These are phyloP conservation scores for Backusella australiensis DNA, from an alignment of 192 early-diverging fungal species.

Conservation along the genomic window DNA sequence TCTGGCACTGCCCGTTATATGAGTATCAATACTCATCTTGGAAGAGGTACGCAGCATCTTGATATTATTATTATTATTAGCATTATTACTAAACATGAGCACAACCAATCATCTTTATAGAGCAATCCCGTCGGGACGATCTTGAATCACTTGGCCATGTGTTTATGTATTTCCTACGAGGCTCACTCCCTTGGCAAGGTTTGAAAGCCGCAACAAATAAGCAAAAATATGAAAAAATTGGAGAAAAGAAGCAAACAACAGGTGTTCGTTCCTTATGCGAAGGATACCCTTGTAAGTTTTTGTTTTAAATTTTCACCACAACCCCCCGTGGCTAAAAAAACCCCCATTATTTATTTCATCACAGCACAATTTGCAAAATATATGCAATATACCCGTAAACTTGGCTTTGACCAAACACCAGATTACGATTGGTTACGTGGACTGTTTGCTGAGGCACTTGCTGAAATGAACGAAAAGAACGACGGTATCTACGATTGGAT, in stretches of 20 bases:
- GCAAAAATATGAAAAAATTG: conserved; percentile 99
- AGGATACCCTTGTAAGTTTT: conserved; percentile 66
- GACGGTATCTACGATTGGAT: conserved; percentile 90
- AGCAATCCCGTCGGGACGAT: conserved; percentile 97
- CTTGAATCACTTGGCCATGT: conserved; percentile 97
- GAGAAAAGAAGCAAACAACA: conserved; percentile 92
- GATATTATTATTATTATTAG: not conserved
- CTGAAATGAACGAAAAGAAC: conserved; percentile 77
- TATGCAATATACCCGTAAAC: conserved; percentile 82
- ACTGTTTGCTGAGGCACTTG: conserved; percentile 77
- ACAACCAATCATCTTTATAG: conserved; percentile 23
- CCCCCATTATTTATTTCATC: not conserved
- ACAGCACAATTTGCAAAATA: conserved; percentile 84
- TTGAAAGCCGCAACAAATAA: conserved; percentile 96
- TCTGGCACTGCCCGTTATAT: conserved; percentile 97
- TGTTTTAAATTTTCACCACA: not conserved
- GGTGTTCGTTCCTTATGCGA: conserved; percentile 85
- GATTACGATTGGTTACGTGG: conserved; percentile 91
- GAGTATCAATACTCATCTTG: conserved; percentile 96
- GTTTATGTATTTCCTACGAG: conserved; percentile 96
- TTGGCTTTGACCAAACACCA: conserved; percentile 92
- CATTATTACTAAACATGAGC: too few relatives aligned
- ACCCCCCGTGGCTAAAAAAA: not conserved
- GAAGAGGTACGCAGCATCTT: conserved; percentile 56
- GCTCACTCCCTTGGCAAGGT: conserved; percentile 94